Base-by-base conservation (phyloP, 2,329 filamentous ascomycete genomes). In the Trichoderma gracile region DNA sequence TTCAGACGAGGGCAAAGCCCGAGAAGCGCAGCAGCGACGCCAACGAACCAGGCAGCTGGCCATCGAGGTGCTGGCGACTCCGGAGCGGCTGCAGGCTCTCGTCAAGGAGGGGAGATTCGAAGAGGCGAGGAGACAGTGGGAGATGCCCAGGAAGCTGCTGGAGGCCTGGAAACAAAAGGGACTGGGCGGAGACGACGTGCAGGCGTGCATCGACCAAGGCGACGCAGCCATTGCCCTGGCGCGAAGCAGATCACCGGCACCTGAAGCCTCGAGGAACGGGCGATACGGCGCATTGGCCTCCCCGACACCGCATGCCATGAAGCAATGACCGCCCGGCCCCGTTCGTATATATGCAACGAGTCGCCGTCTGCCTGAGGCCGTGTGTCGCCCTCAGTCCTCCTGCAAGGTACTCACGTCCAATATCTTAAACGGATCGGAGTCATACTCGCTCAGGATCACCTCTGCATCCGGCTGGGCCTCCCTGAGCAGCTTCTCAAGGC, bases 351-450 rank as follows among this genome's bases (percentile, higher is more conserved):
- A 56, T 56, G 52, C 60, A 42, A 21, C 52, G 30, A 42, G 14
- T 15, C 40, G 38, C 5, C 53, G 46, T 45, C 40, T 46, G 46
- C 33, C 59, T 40, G 33, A 27, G 23, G 59, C 40, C 40, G 23
- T 54, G 33, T 53, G 27, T 10, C 49, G 25, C 27, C 49, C 68
- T 64, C 33, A 66, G 15, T 64, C 38, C 68, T 58, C 68, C 45
- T 74, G 72, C 64, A 83, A 70, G 61, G 76, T 71, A 17, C 73
- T 71, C 42, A 85, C 76, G 67, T 84, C 81, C 68, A 92, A 82
- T 65, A 97, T 90, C 58, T 89, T 89, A 78, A 93, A 99, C 0
- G 95, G 95, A 82, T 99, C 95, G 66, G 86, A 83, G 77, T 99
- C 95, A 49, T 82, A 82, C 74, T 90, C 83, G 76, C 93, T 97